Percentiles rank a stretch among this genome's conserved stretches.
Conservation (phyloP, 306 rosid species). For the Begonia loranthoides region DNA sequence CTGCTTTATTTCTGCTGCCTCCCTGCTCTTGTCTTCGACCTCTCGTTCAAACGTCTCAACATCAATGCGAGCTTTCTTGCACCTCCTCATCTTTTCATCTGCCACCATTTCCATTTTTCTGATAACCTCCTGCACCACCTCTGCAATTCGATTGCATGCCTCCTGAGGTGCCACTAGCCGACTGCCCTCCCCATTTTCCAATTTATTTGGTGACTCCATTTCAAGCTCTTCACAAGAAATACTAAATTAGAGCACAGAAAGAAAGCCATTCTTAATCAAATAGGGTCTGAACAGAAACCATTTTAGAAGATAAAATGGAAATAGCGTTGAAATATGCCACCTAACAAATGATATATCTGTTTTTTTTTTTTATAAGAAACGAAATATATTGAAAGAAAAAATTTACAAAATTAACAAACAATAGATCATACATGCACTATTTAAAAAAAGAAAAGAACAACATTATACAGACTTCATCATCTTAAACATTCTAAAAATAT, state of each 20-base stretch:
- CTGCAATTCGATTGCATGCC: slow-evolving; percentile 86
- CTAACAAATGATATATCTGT: too few relatives aligned
- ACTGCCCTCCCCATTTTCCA: slow-evolving; percentile 81
- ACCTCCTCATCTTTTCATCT: slow-evolving; percentile 92
- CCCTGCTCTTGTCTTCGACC: slow-evolving; percentile 77
- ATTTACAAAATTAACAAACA: too few relatives aligned
- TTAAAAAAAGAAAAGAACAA: too few relatives aligned
- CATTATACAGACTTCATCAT: too few relatives aligned
- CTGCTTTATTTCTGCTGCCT: slow-evolving; percentile 64
- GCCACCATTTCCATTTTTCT: slow-evolving; percentile 98
- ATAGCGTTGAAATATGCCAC: too few relatives aligned
- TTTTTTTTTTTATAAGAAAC: too few relatives aligned
- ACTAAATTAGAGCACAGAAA: slow-evolving; percentile 5
- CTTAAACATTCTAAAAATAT: slow-evolving; percentile 14
- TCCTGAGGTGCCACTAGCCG: slow-evolving; percentile 87
- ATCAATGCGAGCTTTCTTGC: slow-evolving; percentile 81
- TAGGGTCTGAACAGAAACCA: too few relatives aligned
- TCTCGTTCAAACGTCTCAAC: slow-evolving; percentile 79
- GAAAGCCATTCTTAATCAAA: slow-evolving; percentile 1
- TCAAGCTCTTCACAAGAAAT: slow-evolving; percentile 61
- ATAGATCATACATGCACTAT: too few relatives aligned
- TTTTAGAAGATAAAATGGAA: too few relatives aligned
- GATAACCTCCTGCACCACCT: slow-evolving; percentile 91
- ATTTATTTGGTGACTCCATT: slow-evolving; percentile 50
- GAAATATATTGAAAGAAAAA: too few relatives aligned